Base-by-base conservation (phyloP, 106 monocot species). In the Platanthera zijinensis region DNA sequence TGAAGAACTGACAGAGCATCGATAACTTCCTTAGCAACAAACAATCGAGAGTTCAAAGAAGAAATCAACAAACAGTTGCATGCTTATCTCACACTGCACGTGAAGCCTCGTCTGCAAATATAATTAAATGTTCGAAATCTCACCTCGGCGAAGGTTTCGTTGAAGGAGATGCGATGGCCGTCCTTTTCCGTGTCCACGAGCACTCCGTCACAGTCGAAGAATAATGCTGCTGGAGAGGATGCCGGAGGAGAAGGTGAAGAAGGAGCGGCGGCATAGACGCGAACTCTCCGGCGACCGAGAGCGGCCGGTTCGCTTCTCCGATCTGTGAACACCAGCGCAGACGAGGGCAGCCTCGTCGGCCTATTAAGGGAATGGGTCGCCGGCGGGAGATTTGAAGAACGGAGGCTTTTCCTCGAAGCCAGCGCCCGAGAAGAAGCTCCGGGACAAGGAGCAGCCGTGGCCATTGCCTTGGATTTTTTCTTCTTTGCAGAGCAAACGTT, bases 141-240 rank as follows among this genome's bases (percentile, higher is more conserved):
- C 50, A 96, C 96, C 96, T 96, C 96, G 11, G 87, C 80, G 57
- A 96, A 96, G 21, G 96, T 89, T 5, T 96, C 89, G 17, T 96
- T 96, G 85, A 96, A 96, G 30, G 96, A 96, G 39, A 93, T 84
- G 15, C 93, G 83, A 53, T 96, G 96, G 8, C 96, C 96, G 25
- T 96, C 96, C 89, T 91, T 96, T 85, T 96, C 96, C 0, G 96
- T 96, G 78, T 96, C 96, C n/a, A 96, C 96, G 15, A 96, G 91
- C 79, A 96, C 96, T 17, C 96, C 96, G 30, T 96, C 96, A 59
- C 96, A 96, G 48, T 96, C 96, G 74, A 96, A 96, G 32, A 96
- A 85, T 78, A 96, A 85, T 8, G 96, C 93, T 13, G 80, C 79
- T 22, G 95, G 95, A 13, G 89, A 72, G 54, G 80, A 18, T 7